These are phyloP conservation scores for Albatrellus ellisii DNA, from an alignment of 768 basidiomycete species.

Conservation along the genomic window DNA sequence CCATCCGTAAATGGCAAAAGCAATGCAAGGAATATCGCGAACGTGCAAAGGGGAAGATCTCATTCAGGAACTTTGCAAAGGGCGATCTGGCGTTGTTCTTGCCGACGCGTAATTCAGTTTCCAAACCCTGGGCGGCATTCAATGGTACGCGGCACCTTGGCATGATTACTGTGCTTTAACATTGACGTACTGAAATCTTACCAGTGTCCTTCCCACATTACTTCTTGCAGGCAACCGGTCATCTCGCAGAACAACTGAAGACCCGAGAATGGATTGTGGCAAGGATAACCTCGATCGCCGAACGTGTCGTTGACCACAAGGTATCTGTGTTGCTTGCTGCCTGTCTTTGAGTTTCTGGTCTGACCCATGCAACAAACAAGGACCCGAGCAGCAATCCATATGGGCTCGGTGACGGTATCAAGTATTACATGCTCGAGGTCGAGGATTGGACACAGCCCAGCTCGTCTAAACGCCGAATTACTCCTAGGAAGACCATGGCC, in stretches of 20 bases:
- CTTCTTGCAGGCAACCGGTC: constrained; percentile 81
- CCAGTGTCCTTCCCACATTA: constrained; percentile 95
- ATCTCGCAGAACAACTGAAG: constrained; percentile 81
- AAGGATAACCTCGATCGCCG: constrained; percentile 77
- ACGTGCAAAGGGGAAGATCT: constrained; percentile 91
- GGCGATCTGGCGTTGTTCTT: constrained; percentile 94
- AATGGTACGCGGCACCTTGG: constrained; percentile 48
- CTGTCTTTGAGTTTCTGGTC: not conserved
- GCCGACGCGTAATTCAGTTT: constrained; percentile 87
- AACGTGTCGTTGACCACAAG: constrained; percentile 70
- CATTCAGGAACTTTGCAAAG: constrained; percentile 89
- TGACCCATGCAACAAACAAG: constrained; percentile 26
- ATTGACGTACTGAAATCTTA: constrained; percentile 17
- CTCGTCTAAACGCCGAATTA: constrained; percentile 43
- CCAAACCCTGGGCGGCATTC: constrained; percentile 97
- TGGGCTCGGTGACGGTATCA: constrained; percentile 75
- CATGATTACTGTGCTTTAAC: not conserved
- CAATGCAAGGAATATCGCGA: constrained; percentile 95
- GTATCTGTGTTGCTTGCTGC: constrained; percentile 23
- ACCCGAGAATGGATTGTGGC: constrained; percentile 93
- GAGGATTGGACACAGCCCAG: constrained; percentile 84
- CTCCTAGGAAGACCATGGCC: constrained; percentile 35
- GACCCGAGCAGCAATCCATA: constrained; percentile 83
- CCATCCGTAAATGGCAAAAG: constrained; percentile 94
- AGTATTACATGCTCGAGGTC: constrained; percentile 89